A percentile compares a stretch with the other conserved stretches of the same genome.
These are phyloP conservation scores for Xylariaceae sp. DNA, from an alignment of 2,329 filamentous ascomycete genomes.

Conservation along the genomic window DNA sequence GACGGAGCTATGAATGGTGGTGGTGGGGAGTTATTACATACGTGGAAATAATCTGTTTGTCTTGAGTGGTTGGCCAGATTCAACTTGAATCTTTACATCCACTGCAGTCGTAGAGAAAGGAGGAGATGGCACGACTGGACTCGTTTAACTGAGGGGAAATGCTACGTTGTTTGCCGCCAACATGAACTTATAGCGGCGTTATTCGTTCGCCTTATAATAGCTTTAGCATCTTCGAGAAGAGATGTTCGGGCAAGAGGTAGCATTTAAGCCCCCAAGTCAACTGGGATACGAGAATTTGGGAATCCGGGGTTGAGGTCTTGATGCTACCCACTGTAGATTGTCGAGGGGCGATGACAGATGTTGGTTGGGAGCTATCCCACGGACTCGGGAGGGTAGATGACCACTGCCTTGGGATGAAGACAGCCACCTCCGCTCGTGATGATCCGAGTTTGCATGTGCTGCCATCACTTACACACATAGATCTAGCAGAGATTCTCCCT, in stretches of 20 bases:
- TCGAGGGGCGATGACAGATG: not conserved
- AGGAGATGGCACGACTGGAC: not conserved
- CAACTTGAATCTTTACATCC: not conserved
- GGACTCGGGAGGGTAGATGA: not conserved
- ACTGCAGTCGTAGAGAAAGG: not conserved
- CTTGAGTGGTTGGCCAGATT: too few relatives aligned
- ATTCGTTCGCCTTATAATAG: not conserved
- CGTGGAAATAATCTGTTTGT: not conserved
- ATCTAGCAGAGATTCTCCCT: not conserved
- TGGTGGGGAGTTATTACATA: not conserved
- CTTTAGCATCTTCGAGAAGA: too few relatives aligned
- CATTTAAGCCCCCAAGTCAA: too few relatives aligned
- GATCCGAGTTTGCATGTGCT: slow-evolving; percentile 10
- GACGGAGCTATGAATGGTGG: not conserved
- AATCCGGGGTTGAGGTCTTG: too few relatives aligned
- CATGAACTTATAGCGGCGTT: not conserved
- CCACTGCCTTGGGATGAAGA: not conserved
- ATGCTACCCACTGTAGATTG: too few relatives aligned
- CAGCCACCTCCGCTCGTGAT: slow-evolving; percentile 10
- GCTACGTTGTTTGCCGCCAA: not conserved
- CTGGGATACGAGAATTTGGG: too few relatives aligned
- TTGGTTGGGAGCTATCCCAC: not conserved
- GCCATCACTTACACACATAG: slow-evolving; percentile 6
- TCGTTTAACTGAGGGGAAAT: not conserved
- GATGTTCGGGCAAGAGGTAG: too few relatives aligned